Evolutionary conservation across 2,329 filamentous ascomycete genomes (phyloP).

Genomic region (Podosphaera fusca): DNA sequence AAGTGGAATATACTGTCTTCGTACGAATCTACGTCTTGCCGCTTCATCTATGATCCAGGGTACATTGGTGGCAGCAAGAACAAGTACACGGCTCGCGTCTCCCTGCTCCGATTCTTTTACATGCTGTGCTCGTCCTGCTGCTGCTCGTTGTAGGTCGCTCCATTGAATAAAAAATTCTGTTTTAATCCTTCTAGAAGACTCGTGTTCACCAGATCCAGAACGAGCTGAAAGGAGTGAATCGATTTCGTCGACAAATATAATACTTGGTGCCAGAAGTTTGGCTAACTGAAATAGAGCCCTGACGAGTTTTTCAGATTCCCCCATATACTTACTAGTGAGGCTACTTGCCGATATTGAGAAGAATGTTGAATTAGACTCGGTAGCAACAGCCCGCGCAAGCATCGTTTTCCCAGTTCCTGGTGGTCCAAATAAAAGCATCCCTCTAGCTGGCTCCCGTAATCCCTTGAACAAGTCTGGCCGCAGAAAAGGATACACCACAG

Average conservation of each 20-base stretch:
- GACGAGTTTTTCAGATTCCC: constrained; percentile 90
- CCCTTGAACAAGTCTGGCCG: constrained; percentile 92
- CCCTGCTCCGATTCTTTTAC: constrained; percentile 46
- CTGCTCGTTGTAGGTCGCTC: constrained; percentile 81
- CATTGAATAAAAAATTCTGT: constrained; percentile 96
- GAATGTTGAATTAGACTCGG: constrained; percentile 83
- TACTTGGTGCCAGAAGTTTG: constrained; percentile 70
- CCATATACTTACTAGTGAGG: constrained; percentile 84
- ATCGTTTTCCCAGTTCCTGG: constrained; percentile 98
- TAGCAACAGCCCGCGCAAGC: constrained; percentile 83
- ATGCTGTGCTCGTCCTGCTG: constrained; percentile 54
- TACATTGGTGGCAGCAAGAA: constrained; percentile 83
- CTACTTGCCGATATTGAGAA: constrained; percentile 93
- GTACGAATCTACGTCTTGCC: constrained; percentile 69
- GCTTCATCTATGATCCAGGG: constrained; percentile 98
- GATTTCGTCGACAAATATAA: constrained; percentile 97
- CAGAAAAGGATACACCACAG: constrained; percentile 89
- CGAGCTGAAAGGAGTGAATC: constrained; percentile 76
- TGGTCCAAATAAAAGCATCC: constrained; percentile 89
- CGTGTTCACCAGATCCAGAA: constrained; percentile 66
- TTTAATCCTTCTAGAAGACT: constrained; percentile 83
- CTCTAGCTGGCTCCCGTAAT: constrained; percentile 73
- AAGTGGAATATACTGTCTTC: constrained; percentile 85
- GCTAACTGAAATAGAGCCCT: constrained; percentile 78
- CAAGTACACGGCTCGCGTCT: constrained; percentile 71